Evolutionary conservation across 495 filamentous ascomycete genomes (phyloP), one percentile per base, ranked within the genome.

Genomic region (Penicillium nucicola): DNA sequence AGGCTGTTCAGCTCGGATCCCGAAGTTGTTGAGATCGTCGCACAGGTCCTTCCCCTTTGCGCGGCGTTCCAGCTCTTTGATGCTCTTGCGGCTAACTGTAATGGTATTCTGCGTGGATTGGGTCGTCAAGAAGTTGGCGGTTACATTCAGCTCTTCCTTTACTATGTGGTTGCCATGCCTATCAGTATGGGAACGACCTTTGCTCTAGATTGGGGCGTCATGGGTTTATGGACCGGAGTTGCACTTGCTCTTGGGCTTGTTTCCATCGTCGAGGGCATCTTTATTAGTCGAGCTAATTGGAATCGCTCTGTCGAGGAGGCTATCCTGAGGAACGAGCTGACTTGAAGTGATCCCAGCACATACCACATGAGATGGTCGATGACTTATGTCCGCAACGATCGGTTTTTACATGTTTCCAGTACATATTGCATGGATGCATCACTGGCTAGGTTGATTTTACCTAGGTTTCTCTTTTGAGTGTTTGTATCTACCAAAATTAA

Each of bases 31-130:
- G 77, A 71, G 11, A 67, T 95, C 9, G 89, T 92, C 5, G 84
- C 89, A 1, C 60, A 65, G 2, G 79, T 87, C 9, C 72, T 97
- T 38, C 91, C 92, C 1, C 59, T 96, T 1, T 87, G 85, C 42
- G 90, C 90, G 1, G 78, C 89, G 0, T 95, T 95, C 76, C 92
- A 97, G 66, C 77, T 93, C 2, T 90, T 92, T 53, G 92, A 97
- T 61, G 81, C 86, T 11, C 62, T 93, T 36, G 85, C 90, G 0
- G 77, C 84, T 7, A 85, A 84, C 55, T 88, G 85, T 55, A 90
- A 92, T 57, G 92, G 92, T 15, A 71, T 96, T 28, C 74, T 97
- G 23, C 78, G 92, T 18, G 92, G 92, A 9, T 78, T 92, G 23
- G 91, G 92, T 3, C 78, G 86, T 30, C 92, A 96, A 64, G 84